Evolutionary conservation across 2,329 filamentous ascomycete genomes (phyloP).

Genomic region (Trichoderma citrinoviride): DNA sequence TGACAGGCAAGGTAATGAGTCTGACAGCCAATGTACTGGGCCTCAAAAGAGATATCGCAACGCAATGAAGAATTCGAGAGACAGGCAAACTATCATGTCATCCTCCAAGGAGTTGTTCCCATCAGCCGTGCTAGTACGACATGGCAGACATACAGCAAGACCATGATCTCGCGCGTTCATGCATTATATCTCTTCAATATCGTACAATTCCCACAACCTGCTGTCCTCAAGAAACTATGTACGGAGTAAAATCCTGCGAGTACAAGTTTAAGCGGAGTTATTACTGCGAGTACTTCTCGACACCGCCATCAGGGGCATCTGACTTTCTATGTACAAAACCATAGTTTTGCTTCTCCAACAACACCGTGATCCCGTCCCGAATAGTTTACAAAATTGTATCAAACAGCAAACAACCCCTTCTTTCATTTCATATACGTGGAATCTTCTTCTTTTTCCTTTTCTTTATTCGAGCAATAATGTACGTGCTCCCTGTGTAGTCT

Average conservation of each 20-base stretch:
- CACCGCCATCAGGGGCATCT: neutral
- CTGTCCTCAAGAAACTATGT: neutral
- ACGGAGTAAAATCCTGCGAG: neutral
- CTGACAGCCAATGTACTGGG: too few species aligned
- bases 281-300: constrained; percentile 1
- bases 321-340: constrained; percentile 3
- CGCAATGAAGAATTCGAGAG: too few species aligned
- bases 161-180: too few species aligned
- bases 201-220: neutral
- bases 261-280: constrained; percentile 19
- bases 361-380: neutral
- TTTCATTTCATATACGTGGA: neutral
- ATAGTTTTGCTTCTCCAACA: neutral
- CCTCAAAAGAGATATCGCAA: too few species aligned
- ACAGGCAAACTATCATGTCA: too few species aligned
- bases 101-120: too few species aligned
- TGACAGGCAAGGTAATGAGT: too few species aligned
- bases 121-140: too few species aligned
- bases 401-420: neutral
- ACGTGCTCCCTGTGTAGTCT: neutral
- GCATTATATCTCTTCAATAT: too few species aligned
- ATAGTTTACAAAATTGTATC: constrained; percentile 8
- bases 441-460: neutral
- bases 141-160: too few species aligned
- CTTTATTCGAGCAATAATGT: neutral